A percentile compares a stretch with the other conserved stretches of the same genome.
Conservation (phyloP, 371 early-diverging fungal genomes). For the Nematocida parisii region DNA sequence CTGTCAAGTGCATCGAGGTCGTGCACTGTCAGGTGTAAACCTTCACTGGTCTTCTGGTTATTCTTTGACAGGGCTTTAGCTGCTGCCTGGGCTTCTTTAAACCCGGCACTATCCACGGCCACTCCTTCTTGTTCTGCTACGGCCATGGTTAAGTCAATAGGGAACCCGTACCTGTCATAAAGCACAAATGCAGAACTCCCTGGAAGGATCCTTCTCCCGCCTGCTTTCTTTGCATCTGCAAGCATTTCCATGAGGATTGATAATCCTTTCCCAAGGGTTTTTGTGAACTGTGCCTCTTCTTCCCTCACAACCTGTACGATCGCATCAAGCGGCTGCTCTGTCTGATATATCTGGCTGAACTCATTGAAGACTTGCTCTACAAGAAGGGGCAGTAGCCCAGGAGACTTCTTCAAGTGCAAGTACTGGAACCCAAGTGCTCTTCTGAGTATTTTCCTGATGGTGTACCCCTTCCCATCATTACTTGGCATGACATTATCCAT, state of each 20-base stretch:
- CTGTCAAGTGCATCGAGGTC: slow-evolving; percentile 36
- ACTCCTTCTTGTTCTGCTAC: slow-evolving; percentile 93
- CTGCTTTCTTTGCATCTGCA: slow-evolving; percentile 69
- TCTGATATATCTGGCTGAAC: slow-evolving; percentile 81
- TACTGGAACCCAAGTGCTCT: slow-evolving; percentile 91
- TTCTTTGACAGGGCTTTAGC: slow-evolving; percentile 71
- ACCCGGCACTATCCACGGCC: slow-evolving; percentile 78
- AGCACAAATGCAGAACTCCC: slow-evolving; percentile 91
- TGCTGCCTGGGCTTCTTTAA: slow-evolving; percentile 76
- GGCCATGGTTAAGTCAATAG: slow-evolving; percentile 90
- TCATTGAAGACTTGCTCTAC: slow-evolving; percentile 63
- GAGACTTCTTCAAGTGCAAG: slow-evolving; percentile 71
- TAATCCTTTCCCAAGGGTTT: slow-evolving; percentile 94
- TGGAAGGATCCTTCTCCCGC: slow-evolving; percentile 72
- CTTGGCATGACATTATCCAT: slow-evolving; percentile 89
- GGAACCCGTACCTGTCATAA: slow-evolving; percentile 99
- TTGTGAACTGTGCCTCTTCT: slow-evolving; percentile 89
- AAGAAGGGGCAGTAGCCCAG: slow-evolving; percentile 54
- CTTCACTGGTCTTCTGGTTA: not conserved
- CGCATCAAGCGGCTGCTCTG: slow-evolving; percentile 73
- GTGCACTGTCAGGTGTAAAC: slow-evolving; percentile 36
- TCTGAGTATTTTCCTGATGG: slow-evolving; percentile 90
- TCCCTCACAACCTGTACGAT: slow-evolving; percentile 86
- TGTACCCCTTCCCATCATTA: slow-evolving; percentile 97
- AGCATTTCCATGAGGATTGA: slow-evolving; percentile 81